Base-by-base conservation (phyloP, 257 asterid genomes). In the Primulina huaijiensis region DNA sequence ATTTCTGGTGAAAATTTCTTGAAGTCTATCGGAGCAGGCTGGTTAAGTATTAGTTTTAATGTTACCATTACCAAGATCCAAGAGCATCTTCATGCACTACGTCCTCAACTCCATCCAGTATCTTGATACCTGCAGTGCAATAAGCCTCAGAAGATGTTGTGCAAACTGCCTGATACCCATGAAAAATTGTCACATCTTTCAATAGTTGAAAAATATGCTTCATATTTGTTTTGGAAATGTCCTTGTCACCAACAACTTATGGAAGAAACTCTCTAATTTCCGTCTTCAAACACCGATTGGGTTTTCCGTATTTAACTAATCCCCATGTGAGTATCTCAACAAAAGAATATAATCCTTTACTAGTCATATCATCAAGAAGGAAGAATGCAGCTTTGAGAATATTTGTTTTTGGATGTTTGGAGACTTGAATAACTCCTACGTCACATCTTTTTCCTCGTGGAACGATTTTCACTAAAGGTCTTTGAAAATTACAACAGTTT, bases 351-450 rank as follows among this genome's bases (percentile, higher is more conserved):
- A 92, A 72, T 72, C 92, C 92, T 71, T 76, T 81, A 69, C 78
- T 82, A 74, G 88, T 86, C 98, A 92, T 83, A 53, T 66, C 62
- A 76, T 90, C 88, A 58, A 90, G 80, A 75, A 85, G 75, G 70
- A 62, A 71, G 38, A 61, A 74, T 59, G 81, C 25, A 72, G 81
- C 78, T 76, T 68, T 78, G 74, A 79, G 62, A 60, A 50, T 21
- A 1, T 21, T 21, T 21, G 23, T 21, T 21, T 21, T 1, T 21
- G 23, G 23, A 21, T 21, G 23, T 21, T 21, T 21, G 23, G 23
- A 21, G 1, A 21, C 23, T 21, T 21, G 23, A 21, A 21, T 21
- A 21, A 21, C 23, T 21, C 23, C 23, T 21, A 21, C 23, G 23
- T 21, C 23, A 21, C 23, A 21, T 21, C 23, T 0, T 21, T 1